These are phyloP conservation scores for Nicotiana tabacum DNA, from an alignment of 257 asterid genomes.

Conservation along the genomic window DNA sequence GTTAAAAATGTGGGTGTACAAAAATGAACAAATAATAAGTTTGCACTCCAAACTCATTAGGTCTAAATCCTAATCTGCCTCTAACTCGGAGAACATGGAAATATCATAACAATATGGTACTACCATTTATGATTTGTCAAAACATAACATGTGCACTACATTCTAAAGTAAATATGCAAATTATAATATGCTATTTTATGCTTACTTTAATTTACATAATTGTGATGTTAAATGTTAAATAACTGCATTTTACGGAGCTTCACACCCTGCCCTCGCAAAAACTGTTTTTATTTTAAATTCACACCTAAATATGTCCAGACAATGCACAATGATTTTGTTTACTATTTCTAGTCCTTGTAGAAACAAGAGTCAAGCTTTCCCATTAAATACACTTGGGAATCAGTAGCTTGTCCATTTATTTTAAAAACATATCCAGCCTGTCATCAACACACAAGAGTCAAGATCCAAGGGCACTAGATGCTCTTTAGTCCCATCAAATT, in stretches of 20 bases:
- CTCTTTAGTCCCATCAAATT: constrained; percentile 4
- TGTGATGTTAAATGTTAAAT: background rate
- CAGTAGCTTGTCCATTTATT: background rate
- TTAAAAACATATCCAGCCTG: background rate
- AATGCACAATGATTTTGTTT: background rate
- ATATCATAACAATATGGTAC: background rate
- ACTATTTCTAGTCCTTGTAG: background rate
- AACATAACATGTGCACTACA: background rate
- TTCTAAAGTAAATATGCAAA: background rate
- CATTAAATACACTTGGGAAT: background rate
- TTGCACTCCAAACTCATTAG: background rate
- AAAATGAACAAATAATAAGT: background rate
- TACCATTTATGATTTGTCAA: background rate
- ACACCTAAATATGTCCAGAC: background rate
- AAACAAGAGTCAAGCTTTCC: background rate
- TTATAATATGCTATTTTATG: background rate
- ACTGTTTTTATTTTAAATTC: background rate
- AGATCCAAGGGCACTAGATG: constrained; percentile 1
- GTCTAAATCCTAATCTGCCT: background rate
- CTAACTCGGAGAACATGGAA: background rate
- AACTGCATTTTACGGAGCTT: background rate
- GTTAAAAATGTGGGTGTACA: background rate
- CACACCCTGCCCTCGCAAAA: background rate
- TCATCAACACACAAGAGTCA: background rate
- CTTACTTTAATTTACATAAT: background rate